Percentiles rank a stretch among this genome's conserved stretches.
These are phyloP conservation scores for Hordeum pubiflorum DNA, from an alignment of 202 grass and related monocot species.

Conservation along the genomic window DNA sequence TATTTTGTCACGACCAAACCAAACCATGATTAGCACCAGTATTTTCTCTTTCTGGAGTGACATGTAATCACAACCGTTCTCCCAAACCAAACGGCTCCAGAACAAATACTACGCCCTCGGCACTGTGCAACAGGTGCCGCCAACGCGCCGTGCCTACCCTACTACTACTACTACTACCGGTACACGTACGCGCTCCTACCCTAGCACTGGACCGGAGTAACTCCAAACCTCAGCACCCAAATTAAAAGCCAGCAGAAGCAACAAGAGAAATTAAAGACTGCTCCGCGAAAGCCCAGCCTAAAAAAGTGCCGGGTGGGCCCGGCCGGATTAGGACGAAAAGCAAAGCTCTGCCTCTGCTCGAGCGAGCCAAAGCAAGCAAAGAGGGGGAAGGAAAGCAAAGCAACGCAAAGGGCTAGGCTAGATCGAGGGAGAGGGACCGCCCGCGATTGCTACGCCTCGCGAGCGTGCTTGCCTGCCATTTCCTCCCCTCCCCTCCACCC, in stretches of 20 bases:
- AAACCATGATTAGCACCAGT: background rate
- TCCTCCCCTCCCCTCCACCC: background rate
- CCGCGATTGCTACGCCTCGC: slow-evolving; percentile 44
- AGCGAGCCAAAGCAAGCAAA: background rate
- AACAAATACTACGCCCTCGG: background rate
- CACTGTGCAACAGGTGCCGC: background rate
- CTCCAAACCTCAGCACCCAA: background rate
- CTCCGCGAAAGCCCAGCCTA: background rate
- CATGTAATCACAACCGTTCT: background rate
- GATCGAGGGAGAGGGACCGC: slow-evolving; percentile 46
- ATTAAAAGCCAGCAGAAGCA: background rate
- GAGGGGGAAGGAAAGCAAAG: background rate
- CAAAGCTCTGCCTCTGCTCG: background rate
- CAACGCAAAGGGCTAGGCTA: background rate
- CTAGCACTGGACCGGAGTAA: no score
- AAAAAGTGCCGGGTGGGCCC: slow-evolving; percentile 39
- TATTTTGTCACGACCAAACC: background rate
- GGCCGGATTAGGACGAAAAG: slow-evolving; percentile 45
- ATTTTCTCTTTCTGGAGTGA: background rate
- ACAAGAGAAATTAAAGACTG: slow-evolving; percentile 20
- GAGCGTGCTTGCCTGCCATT: slow-evolving; percentile 92
- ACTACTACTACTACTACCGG: background rate
- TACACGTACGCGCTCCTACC: background rate
- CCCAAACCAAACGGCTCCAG: background rate
- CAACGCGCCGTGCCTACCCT: background rate